Conservation (phyloP, 495 filamentous ascomycete genomes). For the Penicillium taxi region DNA sequence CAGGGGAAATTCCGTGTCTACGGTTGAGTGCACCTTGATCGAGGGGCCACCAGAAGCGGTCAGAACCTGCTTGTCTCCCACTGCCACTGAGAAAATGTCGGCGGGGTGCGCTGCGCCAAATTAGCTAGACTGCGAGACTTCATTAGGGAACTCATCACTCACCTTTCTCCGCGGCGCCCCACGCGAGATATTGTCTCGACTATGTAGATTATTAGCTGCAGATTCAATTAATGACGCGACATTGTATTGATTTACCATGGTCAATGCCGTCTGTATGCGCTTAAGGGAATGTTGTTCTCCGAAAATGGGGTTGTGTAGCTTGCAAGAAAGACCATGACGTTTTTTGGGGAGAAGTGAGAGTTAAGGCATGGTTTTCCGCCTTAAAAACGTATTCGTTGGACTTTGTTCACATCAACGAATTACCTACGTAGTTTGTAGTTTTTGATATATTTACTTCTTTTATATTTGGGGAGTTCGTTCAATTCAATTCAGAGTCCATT, state of each 20-base stretch:
- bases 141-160: conserved; percentile 14
- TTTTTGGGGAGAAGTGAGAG: too few species aligned
- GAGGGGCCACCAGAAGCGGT: conserved; percentile 76
- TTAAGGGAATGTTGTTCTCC: too few species aligned
- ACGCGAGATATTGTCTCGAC: conserved; percentile 97
- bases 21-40: conserved; percentile 68
- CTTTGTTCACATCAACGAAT: too few species aligned
- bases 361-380: too few species aligned
- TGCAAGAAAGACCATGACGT: too few species aligned
- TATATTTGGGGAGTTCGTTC: neutral
- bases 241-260: too few species aligned
- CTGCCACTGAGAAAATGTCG: conserved; percentile 83
- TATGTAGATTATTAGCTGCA: conserved; percentile 27
- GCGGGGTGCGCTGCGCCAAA: conserved; percentile 63
- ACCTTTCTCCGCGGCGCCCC: conserved; percentile 85
- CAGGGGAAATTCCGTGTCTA: conserved; percentile 60
- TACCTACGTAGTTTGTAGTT: neutral
- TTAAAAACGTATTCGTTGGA: too few species aligned
- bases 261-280: too few species aligned
- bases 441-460: neutral
- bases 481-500: neutral
- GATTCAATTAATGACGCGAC: too few species aligned
- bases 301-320: too few species aligned
- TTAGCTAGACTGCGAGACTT: conserved; percentile 17
- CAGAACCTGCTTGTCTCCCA: conserved; percentile 67